These are phyloP conservation scores for Tylopilus plumbeoviolaceoides DNA, from an alignment of 768 basidiomycete genomes.

Conservation along the genomic window DNA sequence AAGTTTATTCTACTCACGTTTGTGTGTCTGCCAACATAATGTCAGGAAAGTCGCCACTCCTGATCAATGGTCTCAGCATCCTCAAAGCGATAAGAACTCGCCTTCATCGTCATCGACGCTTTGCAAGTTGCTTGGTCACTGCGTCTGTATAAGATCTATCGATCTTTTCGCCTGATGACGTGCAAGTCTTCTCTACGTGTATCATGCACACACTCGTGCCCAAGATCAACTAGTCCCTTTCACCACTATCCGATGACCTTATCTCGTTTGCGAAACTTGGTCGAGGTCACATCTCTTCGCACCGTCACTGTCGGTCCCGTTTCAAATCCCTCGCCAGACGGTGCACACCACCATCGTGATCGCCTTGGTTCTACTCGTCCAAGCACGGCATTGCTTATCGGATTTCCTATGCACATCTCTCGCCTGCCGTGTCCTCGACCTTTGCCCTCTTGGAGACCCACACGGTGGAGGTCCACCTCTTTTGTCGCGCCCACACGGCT, in stretches of 20 bases:
- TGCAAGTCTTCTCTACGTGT: neutral
- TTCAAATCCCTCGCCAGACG: neutral
- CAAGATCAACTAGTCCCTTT: neutral
- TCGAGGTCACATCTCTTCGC: neutral
- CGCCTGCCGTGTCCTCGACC: neutral
- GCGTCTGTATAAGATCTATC: neutral
- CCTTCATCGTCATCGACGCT: neutral
- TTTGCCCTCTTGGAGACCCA: neutral
- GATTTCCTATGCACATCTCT: neutral
- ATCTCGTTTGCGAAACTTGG: neutral
- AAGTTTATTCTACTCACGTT: neutral
- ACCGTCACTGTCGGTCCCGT: neutral
- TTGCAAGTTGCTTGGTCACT: neutral
- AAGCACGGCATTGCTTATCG: neutral
- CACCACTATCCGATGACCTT: neutral
- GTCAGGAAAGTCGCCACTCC: neutral
- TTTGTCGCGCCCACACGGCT: neutral
- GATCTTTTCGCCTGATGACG: neutral
- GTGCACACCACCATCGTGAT: neutral
- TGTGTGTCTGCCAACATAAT: conserved; percentile 8
- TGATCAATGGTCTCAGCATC: neutral
- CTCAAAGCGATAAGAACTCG: neutral
- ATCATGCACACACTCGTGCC: neutral
- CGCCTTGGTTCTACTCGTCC: neutral
- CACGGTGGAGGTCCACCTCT: neutral